Evolutionary conservation across 148 eudicot genomes (phyloP).

Genomic region (Euryodendron excelsum): DNA sequence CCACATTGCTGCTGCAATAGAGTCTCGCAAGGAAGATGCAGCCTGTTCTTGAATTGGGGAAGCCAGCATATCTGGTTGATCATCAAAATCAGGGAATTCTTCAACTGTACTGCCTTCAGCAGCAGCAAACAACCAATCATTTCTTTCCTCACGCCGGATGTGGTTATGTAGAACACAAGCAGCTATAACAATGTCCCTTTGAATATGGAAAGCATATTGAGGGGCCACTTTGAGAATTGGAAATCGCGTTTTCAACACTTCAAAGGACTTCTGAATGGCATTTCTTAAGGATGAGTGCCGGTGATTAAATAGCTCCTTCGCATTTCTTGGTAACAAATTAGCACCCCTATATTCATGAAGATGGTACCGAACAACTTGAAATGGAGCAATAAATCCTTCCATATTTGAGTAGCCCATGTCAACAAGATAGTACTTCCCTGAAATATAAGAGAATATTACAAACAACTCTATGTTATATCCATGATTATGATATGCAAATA

Average conservation of each 20-base stretch:
- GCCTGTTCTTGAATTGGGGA: conserved; percentile 48
- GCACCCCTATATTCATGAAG: conserved; percentile 66
- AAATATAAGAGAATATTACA: background rate
- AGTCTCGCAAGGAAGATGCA: conserved; percentile 53
- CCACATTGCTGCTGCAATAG: conserved; percentile 76
- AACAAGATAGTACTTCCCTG: conserved; percentile 87
- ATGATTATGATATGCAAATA: background rate
- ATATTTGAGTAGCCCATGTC: conserved; percentile 50
- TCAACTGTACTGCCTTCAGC: conserved; percentile 33
- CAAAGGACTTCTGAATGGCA: conserved; percentile 54
- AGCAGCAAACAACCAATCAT: conserved; percentile 65
- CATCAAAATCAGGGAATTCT: conserved; percentile 41
- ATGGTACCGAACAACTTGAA: conserved; percentile 51
- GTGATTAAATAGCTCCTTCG: conserved; percentile 75
- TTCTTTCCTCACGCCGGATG: conserved; percentile 56
- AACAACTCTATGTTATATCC: background rate
- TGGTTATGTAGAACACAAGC: conserved; percentile 76
- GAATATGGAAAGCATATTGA: conserved; percentile 68
- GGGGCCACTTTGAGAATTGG: conserved; percentile 77
- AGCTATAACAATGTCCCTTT: conserved; percentile 80
- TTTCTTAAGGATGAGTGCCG: conserved; percentile 59
- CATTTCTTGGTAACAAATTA: conserved; percentile 59
- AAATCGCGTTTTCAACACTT: conserved; percentile 62
- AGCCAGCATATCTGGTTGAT: conserved; percentile 43
- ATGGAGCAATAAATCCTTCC: conserved; percentile 76